Conservation (phyloP, 2,329 filamentous ascomycete species). For the Microsporum audouinii region DNA sequence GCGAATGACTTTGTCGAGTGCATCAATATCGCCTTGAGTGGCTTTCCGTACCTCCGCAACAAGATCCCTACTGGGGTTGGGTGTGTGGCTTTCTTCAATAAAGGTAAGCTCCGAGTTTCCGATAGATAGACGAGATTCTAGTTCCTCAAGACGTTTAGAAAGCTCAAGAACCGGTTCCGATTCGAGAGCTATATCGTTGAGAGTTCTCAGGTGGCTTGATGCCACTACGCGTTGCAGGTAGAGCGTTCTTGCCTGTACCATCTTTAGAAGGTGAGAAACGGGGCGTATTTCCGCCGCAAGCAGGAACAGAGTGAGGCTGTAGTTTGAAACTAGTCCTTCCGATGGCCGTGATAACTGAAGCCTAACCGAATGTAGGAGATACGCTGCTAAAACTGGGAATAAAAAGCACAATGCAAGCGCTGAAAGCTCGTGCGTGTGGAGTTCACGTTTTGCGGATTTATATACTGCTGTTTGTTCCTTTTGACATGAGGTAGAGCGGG, state of each 20-base stretch:
- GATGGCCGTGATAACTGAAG: slow-evolving; percentile 70
- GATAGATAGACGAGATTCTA: slow-evolving; percentile 48
- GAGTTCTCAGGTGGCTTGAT: slow-evolving; percentile 22
- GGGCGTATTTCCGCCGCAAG: slow-evolving; percentile 78
- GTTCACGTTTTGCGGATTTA: slow-evolving; percentile 45
- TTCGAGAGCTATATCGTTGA: slow-evolving; percentile 17
- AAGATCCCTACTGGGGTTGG: slow-evolving; percentile 21
- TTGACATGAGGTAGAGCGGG: slow-evolving; percentile 6
- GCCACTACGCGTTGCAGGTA: slow-evolving; percentile 64
- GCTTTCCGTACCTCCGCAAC: background rate
- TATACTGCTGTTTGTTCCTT: slow-evolving; percentile 15
- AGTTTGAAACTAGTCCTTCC: slow-evolving; percentile 79
- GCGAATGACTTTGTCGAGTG: slow-evolving; percentile 74
- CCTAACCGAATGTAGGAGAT: slow-evolving; percentile 69
- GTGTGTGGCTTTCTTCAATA: background rate
- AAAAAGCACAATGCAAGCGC: slow-evolving; percentile 70
- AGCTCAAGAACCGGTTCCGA: slow-evolving; percentile 42
- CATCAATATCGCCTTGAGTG: slow-evolving; percentile 59
- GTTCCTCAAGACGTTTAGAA: slow-evolving; percentile 52
- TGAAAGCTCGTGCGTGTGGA: slow-evolving; percentile 62
- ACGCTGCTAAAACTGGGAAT: slow-evolving; percentile 68
- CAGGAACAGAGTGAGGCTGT: slow-evolving; percentile 84
- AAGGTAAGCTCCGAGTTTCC: background rate
- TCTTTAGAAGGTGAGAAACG: slow-evolving; percentile 65
- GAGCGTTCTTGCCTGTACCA: slow-evolving; percentile 67